Evolutionary conservation across 2,329 filamentous ascomycete genomes (phyloP), one percentile per base, ranked within the genome.

Genomic region (Whalleya microplaca): DNA sequence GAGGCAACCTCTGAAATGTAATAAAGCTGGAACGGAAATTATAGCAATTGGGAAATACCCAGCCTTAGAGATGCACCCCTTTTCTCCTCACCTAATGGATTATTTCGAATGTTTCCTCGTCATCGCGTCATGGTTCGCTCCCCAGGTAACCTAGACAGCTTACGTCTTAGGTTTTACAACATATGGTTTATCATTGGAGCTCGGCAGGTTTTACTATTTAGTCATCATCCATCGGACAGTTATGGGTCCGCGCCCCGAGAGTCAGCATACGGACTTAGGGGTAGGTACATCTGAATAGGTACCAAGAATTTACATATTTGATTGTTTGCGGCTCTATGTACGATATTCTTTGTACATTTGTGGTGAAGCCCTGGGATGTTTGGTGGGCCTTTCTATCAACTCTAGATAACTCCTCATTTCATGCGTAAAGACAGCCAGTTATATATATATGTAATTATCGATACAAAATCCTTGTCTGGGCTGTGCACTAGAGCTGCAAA

Each of bases 81-180:
- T 23, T 45, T 45, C 29, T 32, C 48, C 44, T 16, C 46, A 37
- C 29, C 5, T 41, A 21, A 21, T 12, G 3, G 23, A 10, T 45
- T 14, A 21, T 44, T 47, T 21, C 29, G 43, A 51, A 61, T 53
- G 53, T 57, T 55, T 58, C 49, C 56, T 58, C 45, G 45, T 57
- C 42, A 61, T 54, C 56, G 59, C 62, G 62, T 64, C 59, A 64
- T 64, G 57, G 58, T 52, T 6, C 40, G 50, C 18, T 51, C 9
- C 2, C 14, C 50, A 47, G 23, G 41, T 47, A 43, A 32, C 47
- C 23, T n/a, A 29, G 53, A 55, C 50, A 48, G 49, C 53, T 51
- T 55, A 53, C 46, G 51, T 53, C 46, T 55, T 59, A 51, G 51
- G 51, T 58, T 49, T 56, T 53, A 21, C 45, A 45, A 49, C 41